Base-by-base conservation (phyloP, 352 stramenopile species). In the Pythium rishiriense region DNA sequence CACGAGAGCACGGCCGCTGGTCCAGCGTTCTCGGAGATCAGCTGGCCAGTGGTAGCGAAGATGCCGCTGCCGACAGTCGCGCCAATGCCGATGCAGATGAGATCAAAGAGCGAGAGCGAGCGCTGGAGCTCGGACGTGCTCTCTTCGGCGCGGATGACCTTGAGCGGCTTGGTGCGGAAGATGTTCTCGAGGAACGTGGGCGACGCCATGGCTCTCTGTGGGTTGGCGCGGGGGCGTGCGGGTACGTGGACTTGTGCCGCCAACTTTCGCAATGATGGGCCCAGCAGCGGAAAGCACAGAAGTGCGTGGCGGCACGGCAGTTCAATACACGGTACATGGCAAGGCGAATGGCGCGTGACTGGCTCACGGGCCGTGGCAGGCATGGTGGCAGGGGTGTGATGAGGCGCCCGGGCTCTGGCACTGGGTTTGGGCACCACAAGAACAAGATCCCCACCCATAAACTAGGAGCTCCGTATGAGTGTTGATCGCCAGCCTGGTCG, bases 31-130 rank as follows among this genome's bases (percentile, higher is more conserved):
- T 45, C 58, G 5, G 79, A 88, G 58, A 98, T 89, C 25, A 98
- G 79, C 7, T 69, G 47, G 25, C 82, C 83, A 0, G 82, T 84
- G 22, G 82, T 93, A 22, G 84, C 88, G 76, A 98, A 98, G 19
- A 98, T 78, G 21, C 93, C 95, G 31, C 69, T 91, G 10, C 95
- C 95, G 17, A 98, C 80, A 0, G 94, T 98, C 22, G 81, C 91
- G 5, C 93, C 91, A 19, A 98, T 83, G 17, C 94, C 94, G 63
- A 98, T 88, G 45, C 76, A 92, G 21, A 98, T 63, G 17, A 98
- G 62, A 70, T 98, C 94, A 60, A 93, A 93, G 29, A 98, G 75
- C 31, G 71, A 76, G 7, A 98, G 67, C 62, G 78, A 78, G 31
- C 85, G 80, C 25, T 69, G 76, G 3, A 95, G 68, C 41, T 91